phyloP scores from a whole-genome alignment of 768 basidiomycete species.

The Termitomyces sp. region DNA sequence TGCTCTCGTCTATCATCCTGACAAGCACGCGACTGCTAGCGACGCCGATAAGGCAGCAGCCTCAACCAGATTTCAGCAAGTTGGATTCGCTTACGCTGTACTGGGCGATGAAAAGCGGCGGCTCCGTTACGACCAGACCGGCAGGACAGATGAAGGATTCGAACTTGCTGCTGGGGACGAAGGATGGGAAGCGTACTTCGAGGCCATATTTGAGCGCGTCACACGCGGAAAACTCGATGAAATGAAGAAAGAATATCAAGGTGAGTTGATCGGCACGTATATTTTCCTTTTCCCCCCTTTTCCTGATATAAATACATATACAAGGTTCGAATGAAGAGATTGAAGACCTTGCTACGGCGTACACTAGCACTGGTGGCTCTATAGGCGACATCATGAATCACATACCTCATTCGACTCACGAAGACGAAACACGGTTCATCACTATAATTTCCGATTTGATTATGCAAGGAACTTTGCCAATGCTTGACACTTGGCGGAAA shows the following conservation, averaged over 20 bases:
- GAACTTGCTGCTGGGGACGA: slow-evolving; percentile 68
- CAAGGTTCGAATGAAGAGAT: slow-evolving; percentile 78
- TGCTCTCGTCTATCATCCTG: slow-evolving; percentile 83
- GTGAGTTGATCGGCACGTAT: slow-evolving; percentile 29
- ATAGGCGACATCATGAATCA: slow-evolving; percentile 77
- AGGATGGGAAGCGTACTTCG: slow-evolving; percentile 96
- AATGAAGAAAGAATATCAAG: slow-evolving; percentile 93
- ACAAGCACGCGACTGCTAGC: slow-evolving; percentile 68
- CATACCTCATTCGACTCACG: slow-evolving; percentile 79
- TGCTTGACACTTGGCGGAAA: slow-evolving; percentile 57
- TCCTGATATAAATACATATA: background rate
- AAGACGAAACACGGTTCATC: slow-evolving; percentile 86
- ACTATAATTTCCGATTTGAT: slow-evolving; percentile 63
- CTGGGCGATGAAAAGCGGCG: slow-evolving; percentile 73
- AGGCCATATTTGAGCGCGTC: slow-evolving; percentile 80
- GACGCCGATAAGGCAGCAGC: slow-evolving; percentile 61
- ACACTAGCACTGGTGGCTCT: slow-evolving; percentile 63
- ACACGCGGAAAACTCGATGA: slow-evolving; percentile 86
- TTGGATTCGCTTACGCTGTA: slow-evolving; percentile 92
- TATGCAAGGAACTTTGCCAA: slow-evolving; percentile 47
- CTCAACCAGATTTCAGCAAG: slow-evolving; percentile 80
- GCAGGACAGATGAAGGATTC: slow-evolving; percentile 77
- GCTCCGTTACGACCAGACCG: slow-evolving; percentile 78
- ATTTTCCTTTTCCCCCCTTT: background rate
- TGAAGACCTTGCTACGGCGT: slow-evolving; percentile 72